Base-by-base conservation (phyloP, 2,329 filamentous ascomycete species). In the Ophiostoma montium region DNA sequence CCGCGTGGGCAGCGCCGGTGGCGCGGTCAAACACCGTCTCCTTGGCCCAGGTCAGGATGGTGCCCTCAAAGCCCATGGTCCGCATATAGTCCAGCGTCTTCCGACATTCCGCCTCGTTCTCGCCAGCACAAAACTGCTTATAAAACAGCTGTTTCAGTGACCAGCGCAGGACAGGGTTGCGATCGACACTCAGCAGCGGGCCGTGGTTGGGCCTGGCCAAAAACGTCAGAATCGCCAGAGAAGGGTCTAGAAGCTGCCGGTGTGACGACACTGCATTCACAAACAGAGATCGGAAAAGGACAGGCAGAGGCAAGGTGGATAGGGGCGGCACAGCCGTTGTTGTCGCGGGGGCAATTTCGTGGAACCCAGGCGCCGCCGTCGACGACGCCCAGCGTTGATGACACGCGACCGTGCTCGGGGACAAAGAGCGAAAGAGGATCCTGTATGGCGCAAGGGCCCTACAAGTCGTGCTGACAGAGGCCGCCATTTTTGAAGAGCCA, bases 111-210 rank as follows among this genome's bases (percentile, higher is more conserved):
- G 27, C 10, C 27, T 44, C 42, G 30, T 33, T 44, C 42, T 44
- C 42, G n/a, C 42, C 42, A 5, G 42, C 42, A 21, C 42, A 44
- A n/a, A 44, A 44, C 27, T 44, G 42, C 42, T 44, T 44, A 9
- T 44, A 44, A 10, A 44, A 44, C 2, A 44, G 3, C 30, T 44
- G 42, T 30, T 44, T 44, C 4, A 44, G 30, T 11, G 16, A 2
- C 42, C 42, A 44, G 16, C 16, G 42, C 30, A 44, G 30, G n/a
- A 33, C 16, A 3, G 42, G 42, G 42, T 44, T 44, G 11, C 42
- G 42, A 27, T 44, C 42, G 10, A 44, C 42, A 19, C 42, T 44
- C 9, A 44, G 18, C 2, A 44, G 42, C 4, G 8, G 7, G 5
- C 42, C 42, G 11, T 16, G 42, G 42, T 44, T 33, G 10, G 42